Evolutionary conservation across 192 early-diverging fungal species (phyloP), one percentile per base, ranked within the genome.

Genomic region (Umbelopsis sp.): DNA sequence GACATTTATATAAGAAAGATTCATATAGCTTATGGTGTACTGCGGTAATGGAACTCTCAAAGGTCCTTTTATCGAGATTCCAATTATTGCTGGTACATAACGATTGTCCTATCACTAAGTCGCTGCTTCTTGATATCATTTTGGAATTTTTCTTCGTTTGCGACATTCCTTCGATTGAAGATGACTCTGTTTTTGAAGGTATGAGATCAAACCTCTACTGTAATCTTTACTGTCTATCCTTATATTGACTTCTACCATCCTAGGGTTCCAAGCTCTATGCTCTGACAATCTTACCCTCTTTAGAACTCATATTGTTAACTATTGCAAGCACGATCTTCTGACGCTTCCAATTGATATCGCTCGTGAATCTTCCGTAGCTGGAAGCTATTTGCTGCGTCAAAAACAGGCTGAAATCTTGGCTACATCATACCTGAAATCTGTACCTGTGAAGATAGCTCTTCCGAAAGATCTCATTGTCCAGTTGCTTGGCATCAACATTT

Each of bases 401-500:
- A 27, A 49, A 15, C 81, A 83, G 80, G 76, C 76, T 11, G 55
- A 61, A 35, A 61, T 61, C 4, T n/a, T 61, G 18, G 30, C 27
- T 6, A 61, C 55, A 11, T 13, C 33, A n/a, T 61, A 35, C 18
- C 30, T 61, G 27, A 71, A 76, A 11, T 72, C 71, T 15, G 45
- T 75, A 4, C 27, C 16, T 25, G 4, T 35, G 16, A 30, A 61
- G 11, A 16, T 61, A 16, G 1, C 55, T 0, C 9, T 35, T 12
- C 25, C 27, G 9, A 50, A 67, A 4, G 67, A 66, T 7, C 64
- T 79, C 30, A 50, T 88, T 25, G 23, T 74, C 18, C 52, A 52
- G 4, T 74, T 91, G 16, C 49, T 89, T 35, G 53, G 76, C 10
- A 85, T 90, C 66, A 30, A 45, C 9, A 86, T 89, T n/a, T 90